Evolutionary conservation across 2,329 filamentous ascomycete genomes (phyloP).

Genomic region (Phyllosticta citrichinensis): DNA sequence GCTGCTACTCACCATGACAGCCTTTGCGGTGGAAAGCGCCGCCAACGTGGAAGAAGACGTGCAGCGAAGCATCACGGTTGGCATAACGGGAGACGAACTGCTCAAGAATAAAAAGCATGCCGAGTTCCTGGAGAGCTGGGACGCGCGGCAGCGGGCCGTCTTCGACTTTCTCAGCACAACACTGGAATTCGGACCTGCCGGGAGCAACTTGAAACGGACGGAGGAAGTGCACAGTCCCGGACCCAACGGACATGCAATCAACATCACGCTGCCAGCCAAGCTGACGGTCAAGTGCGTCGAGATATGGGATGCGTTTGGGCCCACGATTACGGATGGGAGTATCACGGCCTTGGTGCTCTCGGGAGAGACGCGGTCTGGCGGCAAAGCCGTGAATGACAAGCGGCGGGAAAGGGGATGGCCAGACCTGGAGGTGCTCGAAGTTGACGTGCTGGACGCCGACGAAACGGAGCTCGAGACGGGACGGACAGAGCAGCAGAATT

Average conservation of each 20-base stretch:
- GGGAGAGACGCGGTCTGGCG: constrained; percentile 75
- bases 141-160: constrained; percentile 57
- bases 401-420: constrained; percentile 67
- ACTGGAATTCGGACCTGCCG: constrained; percentile 46
- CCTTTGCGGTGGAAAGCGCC: constrained; percentile 51
- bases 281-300: constrained; percentile 69
- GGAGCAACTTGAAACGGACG: constrained; percentile 30
- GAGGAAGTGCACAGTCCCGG: constrained; percentile 37
- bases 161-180: constrained; percentile 59
- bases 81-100: constrained; percentile 80
- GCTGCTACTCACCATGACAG: constrained; percentile 81
- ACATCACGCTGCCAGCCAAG: constrained; percentile 49
- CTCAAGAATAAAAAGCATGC: constrained; percentile 83
- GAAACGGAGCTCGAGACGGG: constrained; percentile 35
- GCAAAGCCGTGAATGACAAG: constrained; percentile 76
- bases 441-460: constrained; percentile 71
- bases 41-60: constrained; percentile 13
- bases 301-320: constrained; percentile 81
- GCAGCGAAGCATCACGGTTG: constrained; percentile 58
- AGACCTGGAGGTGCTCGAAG: constrained; percentile 69
- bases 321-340: constrained; percentile 71
- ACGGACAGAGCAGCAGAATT: constrained; percentile 44
- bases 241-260: constrained; percentile 44
- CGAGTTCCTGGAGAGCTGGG: constrained; percentile 72
- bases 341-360: constrained; percentile 80